Conservation (phyloP, 2,329 filamentous ascomycete genomes). For the Diatrype stigma region DNA sequence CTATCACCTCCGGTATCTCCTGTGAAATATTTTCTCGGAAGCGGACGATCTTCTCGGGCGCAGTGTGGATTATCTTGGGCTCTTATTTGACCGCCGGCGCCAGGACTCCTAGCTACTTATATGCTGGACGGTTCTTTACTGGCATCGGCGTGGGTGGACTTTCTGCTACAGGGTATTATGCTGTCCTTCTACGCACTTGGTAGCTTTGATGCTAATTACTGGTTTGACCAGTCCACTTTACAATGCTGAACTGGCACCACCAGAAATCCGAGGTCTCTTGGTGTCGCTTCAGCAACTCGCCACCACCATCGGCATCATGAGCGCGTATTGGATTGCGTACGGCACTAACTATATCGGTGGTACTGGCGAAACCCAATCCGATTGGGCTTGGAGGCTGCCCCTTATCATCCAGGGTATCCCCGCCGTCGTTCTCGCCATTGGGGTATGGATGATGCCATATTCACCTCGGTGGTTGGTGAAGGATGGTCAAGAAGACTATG, state of each 20-base stretch:
- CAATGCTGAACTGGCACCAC: slow-evolving; percentile 23
- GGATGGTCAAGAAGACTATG: slow-evolving; percentile 43
- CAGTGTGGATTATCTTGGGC: slow-evolving; percentile 37
- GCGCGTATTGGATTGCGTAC: slow-evolving; percentile 23
- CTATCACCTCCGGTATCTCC: slow-evolving; percentile 48
- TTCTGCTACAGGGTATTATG: background rate
- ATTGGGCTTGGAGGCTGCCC: slow-evolving; percentile 28
- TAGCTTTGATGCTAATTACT: background rate
- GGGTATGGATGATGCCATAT: slow-evolving; percentile 42
- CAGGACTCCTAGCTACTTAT: slow-evolving; percentile 40
- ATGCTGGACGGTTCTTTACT: slow-evolving; percentile 53
- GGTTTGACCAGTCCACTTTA: slow-evolving; percentile 11
- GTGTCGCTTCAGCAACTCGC: slow-evolving; percentile 19
- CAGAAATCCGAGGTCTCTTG: slow-evolving; percentile 13
- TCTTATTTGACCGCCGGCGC: slow-evolving; percentile 46
- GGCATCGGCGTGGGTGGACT: slow-evolving; percentile 48
- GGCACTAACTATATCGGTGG: slow-evolving; percentile 30
- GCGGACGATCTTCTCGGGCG: slow-evolving; percentile 47
- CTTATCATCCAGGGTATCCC: slow-evolving; percentile 25
- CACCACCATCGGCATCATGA: slow-evolving; percentile 25
- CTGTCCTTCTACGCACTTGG: background rate
- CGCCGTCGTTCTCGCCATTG: slow-evolving; percentile 24
- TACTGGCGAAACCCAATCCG: slow-evolving; percentile 8
- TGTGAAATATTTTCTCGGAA: slow-evolving; percentile 51
- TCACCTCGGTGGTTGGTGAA: slow-evolving; percentile 51